Evolutionary conservation across 164 flowering plant genomes (phyloP).

Genomic region (Stephania cephalantha): DNA sequence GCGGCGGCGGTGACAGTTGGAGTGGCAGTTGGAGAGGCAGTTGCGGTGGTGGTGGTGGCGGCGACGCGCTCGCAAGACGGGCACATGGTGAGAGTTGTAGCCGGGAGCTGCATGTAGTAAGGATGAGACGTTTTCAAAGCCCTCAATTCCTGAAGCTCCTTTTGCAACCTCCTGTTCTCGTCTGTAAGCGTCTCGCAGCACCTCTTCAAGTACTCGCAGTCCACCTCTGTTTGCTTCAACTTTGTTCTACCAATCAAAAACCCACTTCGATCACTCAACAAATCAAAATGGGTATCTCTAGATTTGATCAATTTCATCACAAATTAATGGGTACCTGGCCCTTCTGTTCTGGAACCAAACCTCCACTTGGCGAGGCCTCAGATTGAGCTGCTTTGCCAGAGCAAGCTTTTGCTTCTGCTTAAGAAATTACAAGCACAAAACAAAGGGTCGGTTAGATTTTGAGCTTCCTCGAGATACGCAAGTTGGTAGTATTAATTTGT

Average conservation of each 20-base stretch:
- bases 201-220: constrained; percentile 84
- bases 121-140: constrained; percentile 69
- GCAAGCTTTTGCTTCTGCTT: constrained; percentile 79
- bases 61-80: constrained; percentile 83
- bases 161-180: constrained; percentile 80
- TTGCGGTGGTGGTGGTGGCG: constrained; percentile 27
- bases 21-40: constrained; percentile 8
- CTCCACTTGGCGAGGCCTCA: constrained; percentile 76
- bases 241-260: constrained; percentile 48
- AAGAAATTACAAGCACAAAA: background rate
- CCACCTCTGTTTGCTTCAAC: constrained; percentile 96
- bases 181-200: constrained; percentile 85
- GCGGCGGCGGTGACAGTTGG: background rate
- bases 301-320: background rate
- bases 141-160: constrained; percentile 75
- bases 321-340: constrained; percentile 51
- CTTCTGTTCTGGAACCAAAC: constrained; percentile 88
- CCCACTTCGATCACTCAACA: background rate
- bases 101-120: constrained; percentile 87
- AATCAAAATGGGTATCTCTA: too few relatives aligned
- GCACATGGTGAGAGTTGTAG: constrained; percentile 93
- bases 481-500: too few relatives aligned
- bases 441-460: too few relatives aligned
- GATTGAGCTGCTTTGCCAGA: constrained; percentile 62
- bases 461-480: too few relatives aligned